Percentiles rank a stretch among this genome's conserved stretches.
Conservation (phyloP, 1,139 yeast genomes). For the Nakaseomyces bracarensis region DNA sequence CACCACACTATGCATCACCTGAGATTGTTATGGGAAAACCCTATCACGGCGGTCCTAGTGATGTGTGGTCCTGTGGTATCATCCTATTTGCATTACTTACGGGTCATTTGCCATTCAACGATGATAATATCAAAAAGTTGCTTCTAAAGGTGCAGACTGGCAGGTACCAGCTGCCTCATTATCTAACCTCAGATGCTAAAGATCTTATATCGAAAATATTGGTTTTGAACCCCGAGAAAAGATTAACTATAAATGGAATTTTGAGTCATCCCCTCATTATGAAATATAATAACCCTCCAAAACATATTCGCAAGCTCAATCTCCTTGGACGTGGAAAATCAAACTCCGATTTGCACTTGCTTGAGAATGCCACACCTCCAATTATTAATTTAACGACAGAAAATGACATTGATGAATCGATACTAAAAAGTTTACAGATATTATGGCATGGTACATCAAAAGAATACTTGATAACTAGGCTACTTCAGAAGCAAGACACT, state of each 20-base stretch:
- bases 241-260: slow-evolving; percentile 70
- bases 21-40: slow-evolving; percentile 72
- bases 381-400: slow-evolving; percentile 35
- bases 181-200: slow-evolving; percentile 70
- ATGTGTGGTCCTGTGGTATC: slow-evolving; percentile 83
- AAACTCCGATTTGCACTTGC: slow-evolving; percentile 22
- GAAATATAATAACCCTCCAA: slow-evolving; percentile 43
- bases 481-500: slow-evolving; percentile 52
- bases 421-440: slow-evolving; percentile 75
- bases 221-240: slow-evolving; percentile 64
- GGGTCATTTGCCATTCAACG: slow-evolving; percentile 77
- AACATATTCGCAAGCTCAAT: slow-evolving; percentile 17
- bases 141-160: slow-evolving; percentile 71
- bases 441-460: slow-evolving; percentile 83
- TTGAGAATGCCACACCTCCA: slow-evolving; percentile 22
- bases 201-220: slow-evolving; percentile 80
- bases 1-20: slow-evolving; percentile 85
- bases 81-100: slow-evolving; percentile 68
- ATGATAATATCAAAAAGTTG: slow-evolving; percentile 63
- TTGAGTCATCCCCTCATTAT: slow-evolving; percentile 68
- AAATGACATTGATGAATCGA: slow-evolving; percentile 68
- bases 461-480: slow-evolving; percentile 48
- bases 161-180: slow-evolving; percentile 62
- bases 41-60: slow-evolving; percentile 77
- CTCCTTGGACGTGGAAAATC: slow-evolving; percentile 32